These are phyloP conservation scores for Botrytis hyacinthi DNA, from an alignment of 2,329 filamentous ascomycete genomes.

Conservation along the genomic window DNA sequence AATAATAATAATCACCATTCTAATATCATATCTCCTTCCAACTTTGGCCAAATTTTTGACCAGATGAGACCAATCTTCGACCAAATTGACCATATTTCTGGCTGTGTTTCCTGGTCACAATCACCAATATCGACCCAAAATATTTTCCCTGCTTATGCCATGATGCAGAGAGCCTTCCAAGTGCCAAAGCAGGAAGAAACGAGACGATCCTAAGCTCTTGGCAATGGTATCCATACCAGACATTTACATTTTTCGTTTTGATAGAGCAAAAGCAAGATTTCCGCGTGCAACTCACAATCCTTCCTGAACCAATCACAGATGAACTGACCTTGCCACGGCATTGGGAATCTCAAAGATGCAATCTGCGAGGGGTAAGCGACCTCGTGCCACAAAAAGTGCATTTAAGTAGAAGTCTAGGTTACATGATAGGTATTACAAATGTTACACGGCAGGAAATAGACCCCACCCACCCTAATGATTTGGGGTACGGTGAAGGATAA, in stretches of 20 bases:
- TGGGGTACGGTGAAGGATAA: constrained; percentile 12
- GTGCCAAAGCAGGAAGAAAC: neutral
- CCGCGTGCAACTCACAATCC: neutral
- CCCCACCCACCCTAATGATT: constrained; percentile 11
- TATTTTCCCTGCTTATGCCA: constrained; percentile 10
- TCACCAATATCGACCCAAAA: neutral
- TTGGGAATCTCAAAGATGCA: neutral
- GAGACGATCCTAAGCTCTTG: neutral
- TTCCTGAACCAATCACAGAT: constrained; percentile 1
- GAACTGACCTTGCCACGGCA: constrained; percentile 1
- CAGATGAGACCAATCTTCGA: neutral
- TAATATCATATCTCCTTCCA: neutral
- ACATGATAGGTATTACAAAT: neutral
- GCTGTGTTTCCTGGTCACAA: neutral
- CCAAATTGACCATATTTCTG: neutral
- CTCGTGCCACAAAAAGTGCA: constrained; percentile 10
- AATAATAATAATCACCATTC: constrained; percentile 17
- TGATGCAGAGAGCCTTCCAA: neutral
- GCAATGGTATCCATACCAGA: neutral
- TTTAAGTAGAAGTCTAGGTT: neutral
- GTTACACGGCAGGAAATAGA: constrained; percentile 4
- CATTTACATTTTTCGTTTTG: neutral
- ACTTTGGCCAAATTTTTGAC: neutral
- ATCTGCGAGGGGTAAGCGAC: neutral
- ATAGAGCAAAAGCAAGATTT: neutral